Conservation (phyloP, 805 yeast species). For the Suhomyces pyralidae region DNA sequence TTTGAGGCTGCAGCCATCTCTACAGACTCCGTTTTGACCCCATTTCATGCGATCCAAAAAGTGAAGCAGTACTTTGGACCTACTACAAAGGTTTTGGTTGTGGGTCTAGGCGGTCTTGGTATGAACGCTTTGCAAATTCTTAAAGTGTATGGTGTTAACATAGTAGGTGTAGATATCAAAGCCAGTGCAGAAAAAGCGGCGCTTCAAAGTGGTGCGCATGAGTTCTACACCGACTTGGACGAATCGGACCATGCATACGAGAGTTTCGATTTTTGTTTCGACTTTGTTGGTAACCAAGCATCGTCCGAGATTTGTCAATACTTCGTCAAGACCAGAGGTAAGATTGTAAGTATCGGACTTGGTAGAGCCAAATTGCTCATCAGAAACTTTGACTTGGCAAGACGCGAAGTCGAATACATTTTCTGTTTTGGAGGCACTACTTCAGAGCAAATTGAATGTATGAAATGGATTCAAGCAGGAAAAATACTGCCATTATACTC, state of each 20-base stretch:
- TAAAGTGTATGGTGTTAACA: constrained; percentile 27
- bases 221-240: constrained; percentile 32
- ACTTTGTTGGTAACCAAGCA: constrained; percentile 36
- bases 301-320: constrained; percentile 27
- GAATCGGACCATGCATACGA: constrained; percentile 23
- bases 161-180: constrained; percentile 35
- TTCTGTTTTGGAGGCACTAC: constrained; percentile 47
- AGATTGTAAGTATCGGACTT: constrained; percentile 43
- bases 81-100: constrained; percentile 32
- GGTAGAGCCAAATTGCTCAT: constrained; percentile 31
- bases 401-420: constrained; percentile 39
- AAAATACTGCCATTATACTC: constrained; percentile 35
- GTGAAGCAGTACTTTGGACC: constrained; percentile 28
- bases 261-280: constrained; percentile 39
- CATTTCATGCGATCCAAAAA: constrained; percentile 40
- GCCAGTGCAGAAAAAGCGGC: constrained; percentile 25
- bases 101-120: constrained; percentile 45
- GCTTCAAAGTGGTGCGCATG: constrained; percentile 38
- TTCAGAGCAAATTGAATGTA: constrained; percentile 40
- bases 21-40: constrained; percentile 42
- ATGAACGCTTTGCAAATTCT: constrained; percentile 42
- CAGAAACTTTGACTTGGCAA: constrained; percentile 34
- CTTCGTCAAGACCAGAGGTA: constrained; percentile 35
- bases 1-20: constrained; percentile 41
- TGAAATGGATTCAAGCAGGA: constrained; percentile 42